Evolutionary conservation across 78 protist species (phyloP).

Genomic region (Dictyostelium capitatum): DNA sequence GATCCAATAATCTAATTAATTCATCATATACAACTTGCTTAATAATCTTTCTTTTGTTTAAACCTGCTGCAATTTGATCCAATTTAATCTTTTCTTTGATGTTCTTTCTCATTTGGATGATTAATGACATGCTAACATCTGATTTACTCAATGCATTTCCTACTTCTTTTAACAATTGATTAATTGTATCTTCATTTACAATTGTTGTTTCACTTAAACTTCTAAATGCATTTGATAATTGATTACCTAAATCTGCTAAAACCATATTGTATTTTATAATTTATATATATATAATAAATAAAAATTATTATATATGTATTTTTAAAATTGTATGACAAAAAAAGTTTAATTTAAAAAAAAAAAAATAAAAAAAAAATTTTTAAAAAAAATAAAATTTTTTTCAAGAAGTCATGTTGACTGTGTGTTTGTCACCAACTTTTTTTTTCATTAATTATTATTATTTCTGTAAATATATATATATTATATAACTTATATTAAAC

Average conservation of each 20-base stretch:
- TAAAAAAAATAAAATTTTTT: not conserved
- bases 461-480: too few relatives aligned
- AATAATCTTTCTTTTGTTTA: slow-evolving; percentile 90
- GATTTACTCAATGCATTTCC: slow-evolving; percentile 91
- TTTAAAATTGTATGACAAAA: not conserved
- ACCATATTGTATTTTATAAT: slow-evolving; percentile 88
- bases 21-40: slow-evolving; percentile 93
- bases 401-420: too few relatives aligned
- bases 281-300: not conserved
- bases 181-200: slow-evolving; percentile 88
- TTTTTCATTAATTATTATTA: not conserved
- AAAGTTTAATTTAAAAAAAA: not conserved
- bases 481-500: too few relatives aligned
- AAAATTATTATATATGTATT: not conserved
- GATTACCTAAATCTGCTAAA: slow-evolving; percentile 93
- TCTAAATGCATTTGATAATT: slow-evolving; percentile 90
- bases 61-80: slow-evolving; percentile 91
- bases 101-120: slow-evolving; percentile 87
- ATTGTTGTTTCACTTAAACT: slow-evolving; percentile 78
- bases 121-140: slow-evolving; percentile 94
- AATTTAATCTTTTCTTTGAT: slow-evolving; percentile 79
- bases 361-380: not conserved
- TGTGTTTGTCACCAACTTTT: not conserved
- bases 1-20: slow-evolving; percentile 93
- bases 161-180: slow-evolving; percentile 91